These are phyloP conservation scores for Gaeumannomyces sp. DNA, from an alignment of 2,329 filamentous ascomycete genomes.

Conservation along the genomic window DNA sequence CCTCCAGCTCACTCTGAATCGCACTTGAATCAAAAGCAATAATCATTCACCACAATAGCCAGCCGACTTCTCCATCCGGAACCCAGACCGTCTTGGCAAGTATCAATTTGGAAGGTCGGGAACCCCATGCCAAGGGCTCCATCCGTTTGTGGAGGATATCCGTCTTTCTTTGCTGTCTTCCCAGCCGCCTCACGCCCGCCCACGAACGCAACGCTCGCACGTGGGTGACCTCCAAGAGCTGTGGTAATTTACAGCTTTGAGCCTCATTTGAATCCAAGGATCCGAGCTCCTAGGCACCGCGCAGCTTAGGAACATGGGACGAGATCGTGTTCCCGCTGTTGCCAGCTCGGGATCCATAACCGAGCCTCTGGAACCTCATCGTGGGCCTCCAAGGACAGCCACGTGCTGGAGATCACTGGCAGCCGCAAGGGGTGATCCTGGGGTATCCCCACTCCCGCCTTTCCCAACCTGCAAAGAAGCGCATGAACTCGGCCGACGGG, in stretches of 20 bases:
- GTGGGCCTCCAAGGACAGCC: no score
- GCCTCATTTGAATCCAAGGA: not conserved
- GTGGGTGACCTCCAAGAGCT: not conserved
- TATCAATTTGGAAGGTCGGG: not conserved
- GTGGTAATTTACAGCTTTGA: not conserved
- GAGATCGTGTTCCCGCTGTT: no score
- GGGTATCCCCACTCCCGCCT: not conserved
- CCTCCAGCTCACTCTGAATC: no score
- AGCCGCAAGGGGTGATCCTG: not conserved
- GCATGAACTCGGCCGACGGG: no score
- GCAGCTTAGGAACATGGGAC: not conserved
- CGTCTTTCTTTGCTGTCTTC: not conserved
- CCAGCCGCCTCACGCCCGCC: not conserved
- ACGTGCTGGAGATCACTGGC: not conserved
- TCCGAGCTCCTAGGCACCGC: not conserved
- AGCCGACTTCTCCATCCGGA: not conserved
- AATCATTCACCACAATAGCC: not conserved
- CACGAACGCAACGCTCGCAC: not conserved
- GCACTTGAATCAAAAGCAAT: not conserved
- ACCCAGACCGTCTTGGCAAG: not conserved
- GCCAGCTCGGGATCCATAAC: not conserved
- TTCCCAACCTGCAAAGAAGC: not conserved
- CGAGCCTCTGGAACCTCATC: not conserved
- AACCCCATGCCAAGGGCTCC: not conserved
- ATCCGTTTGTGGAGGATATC: not conserved